Base-by-base conservation (phyloP, 1,139 yeast species). In the Yamadazyma jaroonii region DNA sequence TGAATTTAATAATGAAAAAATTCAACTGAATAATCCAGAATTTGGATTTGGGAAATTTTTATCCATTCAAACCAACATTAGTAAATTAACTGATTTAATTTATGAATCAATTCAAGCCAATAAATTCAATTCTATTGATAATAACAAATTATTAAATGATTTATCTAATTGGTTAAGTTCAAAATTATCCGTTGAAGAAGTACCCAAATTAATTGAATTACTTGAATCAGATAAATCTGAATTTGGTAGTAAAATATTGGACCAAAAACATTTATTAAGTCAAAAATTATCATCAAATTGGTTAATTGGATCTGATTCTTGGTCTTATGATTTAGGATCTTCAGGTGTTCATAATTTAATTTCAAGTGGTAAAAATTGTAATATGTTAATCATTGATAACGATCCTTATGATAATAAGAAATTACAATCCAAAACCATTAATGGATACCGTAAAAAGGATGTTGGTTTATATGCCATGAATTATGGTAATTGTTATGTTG, bases 381-480 rank as follows among this genome's bases (percentile, higher is more conserved):
- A 92, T 60, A 77, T 90, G 78, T 77, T 90, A 55, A 72, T 92
- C 40, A 83, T 90, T 52, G 97, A 90, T 59, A 84, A 94, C n/a
- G 92, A 88, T 55, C 94, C 96, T n/a, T 81, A 78, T 50, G 60
- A 74, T 15, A 69, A 69, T 36, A 63, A 60, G 50, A 61, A 45
- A 46, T 24, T 29, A 14, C 41, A 46, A 15, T 47, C 53, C 32
- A 50, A 58, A 38, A 42, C 44, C 8, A 48, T 60, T 37, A 52
- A 62, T 36, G 65, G 68, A 7, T 62, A 66, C 54, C 80, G 95
- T 54, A 90, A 92, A 72, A 90, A 90, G 66, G 96, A 92, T 59
- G 81, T 90, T 49, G 98, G 97, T 43, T 70, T 90, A 39, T 92
- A 88, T 57, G 97, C 97, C 37, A 87, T 90, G 96, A 88, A 88